Evolutionary conservation across 371 early-diverging fungal genomes (phyloP).

Genomic region (Mortierella polycephala): DNA sequence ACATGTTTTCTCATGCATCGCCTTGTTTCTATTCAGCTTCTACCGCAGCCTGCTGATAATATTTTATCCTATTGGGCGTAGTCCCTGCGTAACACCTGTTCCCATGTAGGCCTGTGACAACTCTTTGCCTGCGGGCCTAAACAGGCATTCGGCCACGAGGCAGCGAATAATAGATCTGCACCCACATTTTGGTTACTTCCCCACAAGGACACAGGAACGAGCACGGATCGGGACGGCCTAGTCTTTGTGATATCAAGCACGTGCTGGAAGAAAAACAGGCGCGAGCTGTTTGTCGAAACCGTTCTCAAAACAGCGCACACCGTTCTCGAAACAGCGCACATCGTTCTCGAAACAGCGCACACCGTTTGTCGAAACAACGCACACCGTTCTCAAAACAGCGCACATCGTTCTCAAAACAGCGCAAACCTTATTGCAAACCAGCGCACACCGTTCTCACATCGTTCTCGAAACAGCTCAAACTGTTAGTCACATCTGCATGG

Average conservation of each 20-base stretch:
- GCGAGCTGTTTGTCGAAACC: neutral
- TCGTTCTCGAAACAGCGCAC: too few species aligned
- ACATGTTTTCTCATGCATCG: neutral
- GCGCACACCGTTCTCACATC: too few species aligned
- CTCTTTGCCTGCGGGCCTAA: too few species aligned
- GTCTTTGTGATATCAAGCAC: neutral
- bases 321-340: too few species aligned
- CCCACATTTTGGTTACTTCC: neutral
- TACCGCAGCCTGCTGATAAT: neutral
- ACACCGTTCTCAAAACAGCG: too few species aligned
- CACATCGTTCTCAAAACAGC: too few species aligned
- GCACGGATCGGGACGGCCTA: too few species aligned
- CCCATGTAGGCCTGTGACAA: neutral
- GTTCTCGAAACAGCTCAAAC: too few species aligned
- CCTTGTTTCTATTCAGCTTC: neutral
- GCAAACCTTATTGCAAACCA: neutral
- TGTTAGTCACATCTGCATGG: too few species aligned
- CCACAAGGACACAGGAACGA: neutral
- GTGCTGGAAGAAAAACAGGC: neutral
- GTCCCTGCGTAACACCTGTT: neutral
- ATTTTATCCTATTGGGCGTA: neutral
- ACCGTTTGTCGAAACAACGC: too few species aligned
- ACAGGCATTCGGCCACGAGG: too few species aligned
- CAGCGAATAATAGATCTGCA: neutral
- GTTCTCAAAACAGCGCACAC: too few species aligned